phyloP scores from a whole-genome alignment of 2,329 filamentous ascomycete species.

The Venturia pyrina region DNA sequence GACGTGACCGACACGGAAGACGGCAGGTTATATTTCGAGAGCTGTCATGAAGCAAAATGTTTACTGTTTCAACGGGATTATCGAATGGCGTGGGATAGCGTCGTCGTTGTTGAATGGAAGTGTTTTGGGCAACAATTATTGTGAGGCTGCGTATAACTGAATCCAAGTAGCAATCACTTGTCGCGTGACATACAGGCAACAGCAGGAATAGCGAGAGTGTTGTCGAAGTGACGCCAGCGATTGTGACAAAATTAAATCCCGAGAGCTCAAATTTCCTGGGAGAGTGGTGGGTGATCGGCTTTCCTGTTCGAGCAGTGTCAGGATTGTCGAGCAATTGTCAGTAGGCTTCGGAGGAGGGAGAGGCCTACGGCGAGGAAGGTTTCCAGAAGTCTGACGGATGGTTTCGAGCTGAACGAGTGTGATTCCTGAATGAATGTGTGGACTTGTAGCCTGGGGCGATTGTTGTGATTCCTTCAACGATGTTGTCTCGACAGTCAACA shows the following conservation, averaged over 20 bases:
- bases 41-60: slow-evolving; percentile 3
- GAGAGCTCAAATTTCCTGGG: neutral
- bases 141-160: neutral
- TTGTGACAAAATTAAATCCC: neutral
- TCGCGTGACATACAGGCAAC: neutral
- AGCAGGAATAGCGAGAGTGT: neutral
- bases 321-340: neutral
- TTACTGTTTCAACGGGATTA: neutral
- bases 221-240: neutral
- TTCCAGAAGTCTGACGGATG: neutral
- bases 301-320: neutral
- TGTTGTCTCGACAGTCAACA: neutral
- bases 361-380: neutral
- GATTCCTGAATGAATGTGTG: neutral
- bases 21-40: neutral
- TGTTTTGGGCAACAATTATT: neutral
- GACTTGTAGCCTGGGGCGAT: neutral
- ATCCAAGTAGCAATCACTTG: neutral
- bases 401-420: neutral
- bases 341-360: neutral
- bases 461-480: neutral
- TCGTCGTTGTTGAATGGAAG: neutral
- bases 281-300: slow-evolving; percentile 1
- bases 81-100: neutral
- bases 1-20: neutral